phyloP scores from a whole-genome alignment of 177 flowering plant genomes.

The Vitis hybrid region DNA sequence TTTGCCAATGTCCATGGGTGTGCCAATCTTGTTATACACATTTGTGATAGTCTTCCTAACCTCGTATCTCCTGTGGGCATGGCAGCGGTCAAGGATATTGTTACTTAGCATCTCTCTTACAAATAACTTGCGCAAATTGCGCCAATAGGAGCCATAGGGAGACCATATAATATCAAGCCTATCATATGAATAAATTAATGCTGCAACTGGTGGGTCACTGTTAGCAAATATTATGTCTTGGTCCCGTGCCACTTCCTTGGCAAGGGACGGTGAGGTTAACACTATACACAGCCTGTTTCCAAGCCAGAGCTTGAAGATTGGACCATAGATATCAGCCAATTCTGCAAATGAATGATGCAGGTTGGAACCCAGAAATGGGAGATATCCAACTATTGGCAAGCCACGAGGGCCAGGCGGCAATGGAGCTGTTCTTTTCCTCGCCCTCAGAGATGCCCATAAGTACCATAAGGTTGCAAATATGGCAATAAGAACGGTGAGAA shows the following conservation, averaged over 20 bases:
- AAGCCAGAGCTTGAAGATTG: conserved; percentile 29
- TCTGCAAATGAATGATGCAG: conserved; percentile 22
- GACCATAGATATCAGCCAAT: conserved; percentile 27
- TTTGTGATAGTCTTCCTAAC: conserved; percentile 3
- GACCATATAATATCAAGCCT: conserved; percentile 18
- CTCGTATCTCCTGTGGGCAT: neutral
- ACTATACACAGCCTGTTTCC: conserved; percentile 27
- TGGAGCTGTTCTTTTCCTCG: neutral
- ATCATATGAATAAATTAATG: neutral
- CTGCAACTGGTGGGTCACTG: conserved; percentile 16
- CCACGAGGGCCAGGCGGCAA: conserved; percentile 43
- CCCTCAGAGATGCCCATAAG: too few relatives aligned
- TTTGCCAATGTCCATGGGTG: conserved; percentile 10
- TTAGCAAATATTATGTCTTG: conserved; percentile 27
- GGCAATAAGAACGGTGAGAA: too few relatives aligned
- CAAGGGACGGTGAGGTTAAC: conserved; percentile 25
- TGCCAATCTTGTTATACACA: conserved; percentile 8
- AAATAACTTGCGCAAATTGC: conserved; percentile 24
- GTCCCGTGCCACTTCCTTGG: conserved; percentile 29
- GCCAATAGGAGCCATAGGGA: conserved; percentile 25
- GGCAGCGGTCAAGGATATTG: conserved; percentile 19
- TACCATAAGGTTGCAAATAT: too few relatives aligned
- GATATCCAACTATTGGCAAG: conserved; percentile 35
- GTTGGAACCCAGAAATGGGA: conserved; percentile 32
- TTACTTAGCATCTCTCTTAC: conserved; percentile 27